Evolutionary conservation across 1,284 basidiomycete species (phyloP).

Genomic region (Ganoderma meredithae): DNA sequence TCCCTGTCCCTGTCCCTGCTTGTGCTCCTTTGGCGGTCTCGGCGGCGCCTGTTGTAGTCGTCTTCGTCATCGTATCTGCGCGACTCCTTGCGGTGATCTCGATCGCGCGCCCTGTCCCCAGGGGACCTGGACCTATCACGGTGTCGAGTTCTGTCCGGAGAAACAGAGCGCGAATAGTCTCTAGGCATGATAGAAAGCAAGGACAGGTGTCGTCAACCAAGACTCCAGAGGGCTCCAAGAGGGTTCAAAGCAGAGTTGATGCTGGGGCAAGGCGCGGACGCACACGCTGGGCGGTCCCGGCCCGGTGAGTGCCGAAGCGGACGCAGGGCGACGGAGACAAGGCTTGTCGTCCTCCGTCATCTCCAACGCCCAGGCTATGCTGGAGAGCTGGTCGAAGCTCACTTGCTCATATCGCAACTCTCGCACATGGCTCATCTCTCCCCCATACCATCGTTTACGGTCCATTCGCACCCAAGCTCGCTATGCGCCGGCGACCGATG

Average conservation of each 20-base stretch:
- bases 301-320: neutral
- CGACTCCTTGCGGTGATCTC: slow-evolving; percentile 39
- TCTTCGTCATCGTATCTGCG: slow-evolving; percentile 45
- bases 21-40: slow-evolving; percentile 50
- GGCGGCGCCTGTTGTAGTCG: slow-evolving; percentile 42
- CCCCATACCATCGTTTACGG: slow-evolving; percentile 18
- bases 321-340: neutral
- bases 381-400: slow-evolving; percentile 24
- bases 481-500: slow-evolving; percentile 43
- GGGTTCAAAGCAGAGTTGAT: neutral
- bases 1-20: slow-evolving; percentile 46
- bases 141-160: slow-evolving; percentile 47
- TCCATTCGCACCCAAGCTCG: slow-evolving; percentile 54
- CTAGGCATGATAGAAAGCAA: slow-evolving; percentile 10
- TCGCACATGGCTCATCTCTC: slow-evolving; percentile 11
- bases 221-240: neutral
- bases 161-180: slow-evolving; percentile 55
- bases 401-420: slow-evolving; percentile 17
- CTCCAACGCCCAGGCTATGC: slow-evolving; percentile 22
- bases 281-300: neutral
- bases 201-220: neutral
- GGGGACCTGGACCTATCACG: slow-evolving; percentile 29
- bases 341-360: slow-evolving; percentile 29
- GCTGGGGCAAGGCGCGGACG: neutral
- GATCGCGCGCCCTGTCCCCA: slow-evolving; percentile 37